Evolutionary conservation across 805 yeast genomes (phyloP), one percentile per base, ranked within the genome.

Genomic region (Kazachstania kunashirensis): DNA sequence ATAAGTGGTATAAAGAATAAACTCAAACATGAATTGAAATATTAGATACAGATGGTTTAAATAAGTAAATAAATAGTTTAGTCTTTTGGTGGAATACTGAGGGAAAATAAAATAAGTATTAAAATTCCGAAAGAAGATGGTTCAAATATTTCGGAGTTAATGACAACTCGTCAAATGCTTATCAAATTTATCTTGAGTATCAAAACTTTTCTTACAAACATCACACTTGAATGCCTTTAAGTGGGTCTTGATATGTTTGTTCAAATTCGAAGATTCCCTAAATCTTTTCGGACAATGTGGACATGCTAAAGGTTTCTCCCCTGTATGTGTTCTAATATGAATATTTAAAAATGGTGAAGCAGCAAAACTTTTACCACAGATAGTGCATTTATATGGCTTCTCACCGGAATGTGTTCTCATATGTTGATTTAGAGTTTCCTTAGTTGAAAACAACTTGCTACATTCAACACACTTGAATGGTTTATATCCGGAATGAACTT

Each of bases 241-340:
- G 56, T 89, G 98, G 1, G 77, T 80, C 52, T 73, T 80, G 77
- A 84, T 71, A 57, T 89, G 98, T 50, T 89, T 89, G 15, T 83
- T 78, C 48, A 89, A 65, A 56, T 89, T 92, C 13, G 94, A 80
- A 33, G 89, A 77, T 57, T 92, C 97, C 41, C 89, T 79, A 53
- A 89, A 89, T 37, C 84, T 60, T 56, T 84, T 86, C 13, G 75
- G 79, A 56, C 98, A 89, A 1, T 83, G 79, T 44, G 77, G 78
- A 59, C 97, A 89, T 24, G 59, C 64, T 46, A 89, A 63, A 3
- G 96, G 96, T 57, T 81, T 84, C 41, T 81, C 89, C 2, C 96
- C 96, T 1, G 95, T 82, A 58, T 89, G 98, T 2, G 78, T 78
- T 42, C 97, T 67, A 31, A 71, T 59, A 61, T 92, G 97, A 21